Percentiles rank a stretch among this genome's conserved stretches.
Conservation (phyloP, 176 grass and related monocot species). For the Phyllostachys edulis region DNA sequence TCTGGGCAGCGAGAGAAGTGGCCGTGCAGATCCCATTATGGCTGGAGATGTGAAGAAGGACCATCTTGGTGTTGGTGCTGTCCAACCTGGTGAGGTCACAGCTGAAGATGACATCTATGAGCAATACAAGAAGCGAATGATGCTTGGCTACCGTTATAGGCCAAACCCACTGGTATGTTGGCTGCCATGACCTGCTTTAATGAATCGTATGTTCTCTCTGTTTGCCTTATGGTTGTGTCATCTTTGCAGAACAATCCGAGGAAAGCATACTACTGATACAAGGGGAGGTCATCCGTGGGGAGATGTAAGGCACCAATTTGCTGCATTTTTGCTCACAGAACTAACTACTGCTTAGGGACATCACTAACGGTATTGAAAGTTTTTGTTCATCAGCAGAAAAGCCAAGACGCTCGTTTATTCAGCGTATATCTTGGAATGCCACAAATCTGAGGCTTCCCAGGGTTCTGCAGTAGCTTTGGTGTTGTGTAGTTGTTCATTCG, state of each 20-base stretch:
- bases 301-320: slow-evolving; percentile 43
- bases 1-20: slow-evolving; percentile 85
- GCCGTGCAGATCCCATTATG: slow-evolving; percentile 78
- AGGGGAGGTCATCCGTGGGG: not conserved
- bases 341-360: slow-evolving; percentile 22
- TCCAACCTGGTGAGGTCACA: slow-evolving; percentile 68
- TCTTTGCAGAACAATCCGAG: slow-evolving; percentile 79
- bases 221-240: not conserved
- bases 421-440: slow-evolving; percentile 32
- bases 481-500: slow-evolving; percentile 5
- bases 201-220: not conserved
- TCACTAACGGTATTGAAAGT: slow-evolving; percentile 44
- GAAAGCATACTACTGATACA: slow-evolving; percentile 76
- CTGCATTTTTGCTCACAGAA: slow-evolving; percentile 35
- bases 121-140: slow-evolving; percentile 99
- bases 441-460: slow-evolving; percentile 13
- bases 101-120: slow-evolving; percentile 97
- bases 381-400: slow-evolving; percentile 53
- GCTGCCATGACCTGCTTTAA: not conserved
- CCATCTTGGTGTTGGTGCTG: slow-evolving; percentile 88
- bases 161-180: slow-evolving; percentile 81
- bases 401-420: slow-evolving; percentile 40
- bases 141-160: slow-evolving; percentile 93
- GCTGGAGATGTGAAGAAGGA: slow-evolving; percentile 91
- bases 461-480: slow-evolving; percentile 19